A percentile compares a stretch with the other conserved stretches of the same genome.
Evolutionary conservation across 2,329 filamentous ascomycete species (phyloP).

Genomic region (Myriosclerotinia curreyana): DNA sequence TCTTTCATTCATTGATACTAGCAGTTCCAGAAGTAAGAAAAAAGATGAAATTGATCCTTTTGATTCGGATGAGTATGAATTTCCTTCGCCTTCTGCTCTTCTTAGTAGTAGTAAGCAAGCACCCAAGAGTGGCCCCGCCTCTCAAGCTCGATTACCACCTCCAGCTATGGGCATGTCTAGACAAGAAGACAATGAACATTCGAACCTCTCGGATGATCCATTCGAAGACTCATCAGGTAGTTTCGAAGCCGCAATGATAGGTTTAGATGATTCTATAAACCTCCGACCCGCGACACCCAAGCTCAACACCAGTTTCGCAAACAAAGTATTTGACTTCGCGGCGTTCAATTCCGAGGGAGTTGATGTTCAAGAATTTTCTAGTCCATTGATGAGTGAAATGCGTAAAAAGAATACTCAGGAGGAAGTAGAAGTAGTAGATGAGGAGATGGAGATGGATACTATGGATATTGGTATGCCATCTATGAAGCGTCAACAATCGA

Average conservation of each 20-base stretch:
- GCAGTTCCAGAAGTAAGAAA: conserved; percentile 1
- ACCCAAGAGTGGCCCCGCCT: background rate
- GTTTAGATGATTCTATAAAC: conserved; percentile 29
- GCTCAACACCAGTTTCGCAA: conserved; percentile 30
- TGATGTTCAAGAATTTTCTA: conserved; percentile 15
- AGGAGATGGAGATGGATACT: background rate
- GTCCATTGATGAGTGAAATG: conserved; percentile 11
- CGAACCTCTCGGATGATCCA: background rate
- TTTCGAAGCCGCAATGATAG: conserved; percentile 34
- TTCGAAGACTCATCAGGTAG: conserved; percentile 23
- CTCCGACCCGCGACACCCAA: conserved; percentile 23
- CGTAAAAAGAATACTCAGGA: conserved; percentile 26
- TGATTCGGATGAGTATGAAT: conserved; percentile 34
- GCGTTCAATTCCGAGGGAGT: conserved; percentile 24
- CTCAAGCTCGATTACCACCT: background rate
- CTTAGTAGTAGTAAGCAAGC: conserved; percentile 24
- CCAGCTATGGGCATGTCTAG: conserved; percentile 14
- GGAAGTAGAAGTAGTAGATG: background rate
- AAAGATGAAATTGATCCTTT: conserved; percentile 22
- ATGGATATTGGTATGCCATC: background rate
- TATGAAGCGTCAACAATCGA: conserved; percentile 10
- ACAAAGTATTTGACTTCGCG: conserved; percentile 33
- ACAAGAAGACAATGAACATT: background rate
- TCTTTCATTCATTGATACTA: conserved; percentile 29
- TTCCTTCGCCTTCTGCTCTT: conserved; percentile 42